Conservation (phyloP, 2,329 filamentous ascomycete genomes). For the Diplocarpon rosae region DNA sequence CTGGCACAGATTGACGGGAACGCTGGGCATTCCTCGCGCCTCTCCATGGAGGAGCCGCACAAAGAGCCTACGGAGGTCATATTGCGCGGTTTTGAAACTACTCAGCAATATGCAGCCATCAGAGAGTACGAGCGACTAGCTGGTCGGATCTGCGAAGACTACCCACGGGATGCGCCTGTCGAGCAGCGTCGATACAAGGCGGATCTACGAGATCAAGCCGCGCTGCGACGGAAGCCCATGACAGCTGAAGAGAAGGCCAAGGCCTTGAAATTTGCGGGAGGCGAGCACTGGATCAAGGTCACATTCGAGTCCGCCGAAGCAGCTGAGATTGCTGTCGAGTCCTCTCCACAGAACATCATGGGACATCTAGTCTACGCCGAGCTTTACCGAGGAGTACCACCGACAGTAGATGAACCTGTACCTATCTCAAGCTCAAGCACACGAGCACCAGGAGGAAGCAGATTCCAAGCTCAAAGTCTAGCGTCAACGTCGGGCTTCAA, state of each 20-base stretch:
- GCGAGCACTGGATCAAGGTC: constrained; percentile 85
- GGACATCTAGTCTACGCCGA: constrained; percentile 63
- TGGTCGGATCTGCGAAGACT: constrained; percentile 84
- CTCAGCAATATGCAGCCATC: constrained; percentile 75
- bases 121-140: constrained; percentile 81
- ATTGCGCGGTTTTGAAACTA: constrained; percentile 64
- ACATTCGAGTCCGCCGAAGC: constrained; percentile 67
- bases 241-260: constrained; percentile 64
- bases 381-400: constrained; percentile 53
- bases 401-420: constrained; percentile 52
- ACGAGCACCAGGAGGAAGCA: constrained; percentile 6
- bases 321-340: constrained; percentile 57
- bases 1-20: constrained; percentile 22
- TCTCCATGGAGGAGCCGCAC: constrained; percentile 37
- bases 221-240: constrained; percentile 53
- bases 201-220: constrained; percentile 61
- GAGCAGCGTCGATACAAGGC: constrained; percentile 61
- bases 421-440: constrained; percentile 25
- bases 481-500: constrained; percentile 10
- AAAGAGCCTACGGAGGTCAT: constrained; percentile 67
- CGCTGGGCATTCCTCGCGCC: constrained; percentile 15
- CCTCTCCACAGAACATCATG: constrained; percentile 60
- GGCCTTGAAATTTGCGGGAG: constrained; percentile 72
- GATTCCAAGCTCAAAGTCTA: constrained; percentile 7
- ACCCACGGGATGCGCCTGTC: constrained; percentile 71